A percentile compares a stretch with the other conserved stretches of the same genome.
These are phyloP conservation scores for Neofusicoccum umdonicola DNA, from an alignment of 2,329 filamentous ascomycete genomes.

Conservation along the genomic window DNA sequence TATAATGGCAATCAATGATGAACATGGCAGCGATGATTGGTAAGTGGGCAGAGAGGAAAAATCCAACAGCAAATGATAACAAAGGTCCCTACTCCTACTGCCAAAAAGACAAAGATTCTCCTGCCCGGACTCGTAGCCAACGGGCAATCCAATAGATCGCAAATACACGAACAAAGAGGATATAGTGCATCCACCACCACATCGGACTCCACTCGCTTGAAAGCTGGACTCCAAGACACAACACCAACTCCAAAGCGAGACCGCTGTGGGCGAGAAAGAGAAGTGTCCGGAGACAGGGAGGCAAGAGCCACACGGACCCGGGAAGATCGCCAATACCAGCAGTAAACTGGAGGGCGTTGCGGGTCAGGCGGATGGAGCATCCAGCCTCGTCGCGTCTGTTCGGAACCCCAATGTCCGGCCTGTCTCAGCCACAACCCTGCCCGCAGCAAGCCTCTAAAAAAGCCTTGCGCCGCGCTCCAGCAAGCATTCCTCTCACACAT, in stretches of 20 bases:
- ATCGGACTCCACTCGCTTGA: background rate
- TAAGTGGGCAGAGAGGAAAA: background rate
- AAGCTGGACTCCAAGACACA: constrained; percentile 1
- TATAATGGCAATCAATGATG: background rate
- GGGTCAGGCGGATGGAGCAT: background rate
- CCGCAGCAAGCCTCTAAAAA: background rate
- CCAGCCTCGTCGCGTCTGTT: background rate
- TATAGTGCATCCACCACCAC: background rate
- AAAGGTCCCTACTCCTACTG: background rate
- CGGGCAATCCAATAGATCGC: background rate
- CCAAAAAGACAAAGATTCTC: background rate
- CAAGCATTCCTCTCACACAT: background rate
- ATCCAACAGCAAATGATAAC: background rate
- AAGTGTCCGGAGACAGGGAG: background rate
- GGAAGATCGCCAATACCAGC: background rate
- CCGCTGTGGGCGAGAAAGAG: background rate
- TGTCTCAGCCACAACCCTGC: background rate
- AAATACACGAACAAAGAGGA: background rate
- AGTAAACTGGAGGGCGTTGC: background rate
- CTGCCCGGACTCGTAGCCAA: background rate
- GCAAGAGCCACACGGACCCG: too few species aligned
- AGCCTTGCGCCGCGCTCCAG: background rate
- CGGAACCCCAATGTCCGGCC: constrained; percentile 1
- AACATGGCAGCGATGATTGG: background rate
- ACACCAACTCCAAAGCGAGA: background rate